Evolutionary conservation across 495 filamentous ascomycete species (phyloP), one percentile per base, ranked within the genome.

Genomic region (Xylaria grammica): DNA sequence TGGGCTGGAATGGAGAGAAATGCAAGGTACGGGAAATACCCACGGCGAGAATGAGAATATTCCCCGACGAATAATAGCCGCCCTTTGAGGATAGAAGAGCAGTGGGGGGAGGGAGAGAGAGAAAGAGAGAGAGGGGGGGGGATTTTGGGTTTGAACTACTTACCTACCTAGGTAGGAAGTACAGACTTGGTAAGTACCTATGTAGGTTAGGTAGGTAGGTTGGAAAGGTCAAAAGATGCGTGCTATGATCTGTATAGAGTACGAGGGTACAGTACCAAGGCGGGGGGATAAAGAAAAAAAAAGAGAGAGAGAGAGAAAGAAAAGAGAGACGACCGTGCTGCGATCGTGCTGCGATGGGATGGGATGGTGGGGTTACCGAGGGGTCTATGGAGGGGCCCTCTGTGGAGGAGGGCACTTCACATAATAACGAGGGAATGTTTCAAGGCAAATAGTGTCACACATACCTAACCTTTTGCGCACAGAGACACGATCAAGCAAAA

Each of bases 301-400:
- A 51, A 8, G 26, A 51, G 26, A 51, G 27, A 51, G 17, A n/a
- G n/a, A n/a, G n/a, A n/a, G n/a, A n/a, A n/a, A n/a, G n/a, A n/a
- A n/a, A n/a, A n/a, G n/a, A n/a, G n/a, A n/a, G n/a, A n/a, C n/a
- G n/a, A n/a, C n/a, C n/a, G n/a, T n/a, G n/a, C n/a, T n/a, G n/a
- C n/a, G n/a, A 42, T 17, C 17, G 40, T 36, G 30, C 51, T 24
- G 30, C 17, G 51, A 19, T 54, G 51, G 17, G 32, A 54, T 13
- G n/a, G 32, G 32, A 55, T 55, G 52, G 52, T 42, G 52, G 52
- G 52, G 52, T 55, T 54, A 40, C 29, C 27, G 58, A 61, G 58
- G 58, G 58, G 58, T 61, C 32, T 38, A 24, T 30, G 15, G 24
- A 54, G 26, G 50, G 50, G 50, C n/a, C n/a, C n/a, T n/a, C n/a